These are phyloP conservation scores for Priceomyces fermenticarens DNA, from an alignment of 805 yeast species.

Conservation along the genomic window DNA sequence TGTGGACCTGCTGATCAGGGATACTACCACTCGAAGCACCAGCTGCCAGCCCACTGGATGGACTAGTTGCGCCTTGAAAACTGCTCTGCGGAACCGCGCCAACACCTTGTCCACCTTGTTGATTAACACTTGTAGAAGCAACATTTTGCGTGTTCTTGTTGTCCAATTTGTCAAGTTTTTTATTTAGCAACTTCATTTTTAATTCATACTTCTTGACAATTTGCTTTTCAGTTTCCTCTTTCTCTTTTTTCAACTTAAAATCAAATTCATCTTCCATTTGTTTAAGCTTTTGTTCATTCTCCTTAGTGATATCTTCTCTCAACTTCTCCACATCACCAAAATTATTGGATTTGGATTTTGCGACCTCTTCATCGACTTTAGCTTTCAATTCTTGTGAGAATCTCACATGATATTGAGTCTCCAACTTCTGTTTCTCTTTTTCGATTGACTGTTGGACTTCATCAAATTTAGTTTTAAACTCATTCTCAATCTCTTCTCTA, in stretches of 20 bases:
- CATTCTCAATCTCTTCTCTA: slow-evolving; percentile 25
- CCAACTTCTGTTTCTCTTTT: slow-evolving; percentile 31
- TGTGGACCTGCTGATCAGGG: neutral
- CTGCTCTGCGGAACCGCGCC: too few species aligned
- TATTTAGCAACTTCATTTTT: slow-evolving; percentile 52
- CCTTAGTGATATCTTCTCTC: slow-evolving; percentile 8
- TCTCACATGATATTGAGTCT: slow-evolving; percentile 29
- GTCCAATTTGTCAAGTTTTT: slow-evolving; percentile 52
- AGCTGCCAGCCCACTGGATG: neutral
- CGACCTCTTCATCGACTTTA: slow-evolving; percentile 13
- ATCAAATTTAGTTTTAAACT: slow-evolving; percentile 16
- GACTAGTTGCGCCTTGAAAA: neutral
- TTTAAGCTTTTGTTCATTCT: slow-evolving; percentile 17
- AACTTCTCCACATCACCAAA: slow-evolving; percentile 5
- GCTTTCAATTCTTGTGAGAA: slow-evolving; percentile 18
- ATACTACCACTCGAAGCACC: neutral
- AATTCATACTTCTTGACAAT: slow-evolving; percentile 59
- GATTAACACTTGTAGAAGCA: neutral
- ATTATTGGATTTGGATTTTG: neutral
- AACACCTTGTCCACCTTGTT: too few species aligned
- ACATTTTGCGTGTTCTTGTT: slow-evolving; percentile 18
- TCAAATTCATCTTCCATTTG: slow-evolving; percentile 20
- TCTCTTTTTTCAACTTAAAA: slow-evolving; percentile 17
- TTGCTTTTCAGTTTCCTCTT: slow-evolving; percentile 44
- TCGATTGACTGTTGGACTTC: slow-evolving; percentile 15